A percentile compares a stretch with the other conserved stretches of the same genome.
These are phyloP conservation scores for Thelephora ganbajun DNA, from an alignment of 768 basidiomycete species.

Conservation along the genomic window DNA sequence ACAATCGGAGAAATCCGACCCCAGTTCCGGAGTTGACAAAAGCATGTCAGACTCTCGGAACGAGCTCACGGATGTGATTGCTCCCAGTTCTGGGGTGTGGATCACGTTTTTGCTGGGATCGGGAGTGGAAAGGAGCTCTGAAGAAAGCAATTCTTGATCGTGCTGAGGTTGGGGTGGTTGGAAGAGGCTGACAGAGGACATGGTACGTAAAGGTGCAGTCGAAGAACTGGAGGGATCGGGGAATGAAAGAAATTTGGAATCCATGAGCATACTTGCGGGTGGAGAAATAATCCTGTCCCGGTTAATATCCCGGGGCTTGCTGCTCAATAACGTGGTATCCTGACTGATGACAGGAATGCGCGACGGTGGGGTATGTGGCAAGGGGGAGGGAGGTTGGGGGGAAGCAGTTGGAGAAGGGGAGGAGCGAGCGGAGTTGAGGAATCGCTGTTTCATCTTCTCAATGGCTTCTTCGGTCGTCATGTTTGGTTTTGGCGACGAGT, in stretches of 20 bases:
- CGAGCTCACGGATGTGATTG: slow-evolving; percentile 2
- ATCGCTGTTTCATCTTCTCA: slow-evolving; percentile 50
- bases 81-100: slow-evolving; percentile 6
- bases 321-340: neutral
- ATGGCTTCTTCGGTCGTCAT: slow-evolving; percentile 33
- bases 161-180: neutral
- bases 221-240: neutral
- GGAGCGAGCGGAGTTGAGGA: slow-evolving; percentile 23
- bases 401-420: slow-evolving; percentile 12
- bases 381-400: slow-evolving; percentile 5
- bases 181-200: slow-evolving; percentile 1
- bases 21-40: slow-evolving; percentile 38
- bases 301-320: no score
- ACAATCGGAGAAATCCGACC: slow-evolving; percentile 45
- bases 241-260: neutral
- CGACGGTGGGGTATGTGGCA: neutral
- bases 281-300: neutral
- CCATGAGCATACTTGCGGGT: neutral
- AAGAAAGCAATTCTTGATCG: slow-evolving; percentile 1
- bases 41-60: neutral
- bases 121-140: slow-evolving; percentile 1
- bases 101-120: neutral
- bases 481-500: slow-evolving; percentile 3
- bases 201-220: neutral
- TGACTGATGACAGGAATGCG: neutral